Conservation (phyloP, 768 basidiomycete genomes). For the Clavulina sp. region DNA sequence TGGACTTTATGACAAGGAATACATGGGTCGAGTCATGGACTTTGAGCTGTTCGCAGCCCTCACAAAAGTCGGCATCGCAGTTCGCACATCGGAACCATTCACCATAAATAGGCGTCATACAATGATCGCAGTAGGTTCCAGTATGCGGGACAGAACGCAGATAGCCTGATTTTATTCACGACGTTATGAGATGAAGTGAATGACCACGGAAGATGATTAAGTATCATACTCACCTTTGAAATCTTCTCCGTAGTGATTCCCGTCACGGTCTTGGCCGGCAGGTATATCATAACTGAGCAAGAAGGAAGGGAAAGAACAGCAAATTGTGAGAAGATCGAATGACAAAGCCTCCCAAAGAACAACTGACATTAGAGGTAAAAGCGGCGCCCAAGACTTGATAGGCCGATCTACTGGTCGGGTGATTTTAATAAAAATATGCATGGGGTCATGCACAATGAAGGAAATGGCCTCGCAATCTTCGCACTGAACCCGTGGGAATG, state of each 20-base stretch:
- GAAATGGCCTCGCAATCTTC: conserved; percentile 61
- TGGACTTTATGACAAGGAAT: conserved; percentile 77
- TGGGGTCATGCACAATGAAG: conserved; percentile 62
- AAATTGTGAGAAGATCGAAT: no score
- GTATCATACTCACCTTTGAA: background rate
- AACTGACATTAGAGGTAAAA: conserved; percentile 53
- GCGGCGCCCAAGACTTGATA: conserved; percentile 33
- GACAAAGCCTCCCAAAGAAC: no score
- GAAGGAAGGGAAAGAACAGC: background rate
- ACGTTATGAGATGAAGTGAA: background rate
- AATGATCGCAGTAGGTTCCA: conserved; percentile 68
- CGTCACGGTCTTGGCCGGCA: conserved; percentile 1
- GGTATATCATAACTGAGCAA: conserved; percentile 9
- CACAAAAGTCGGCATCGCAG: conserved; percentile 76
- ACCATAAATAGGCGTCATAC: conserved; percentile 66
- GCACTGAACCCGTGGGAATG: conserved; percentile 42
- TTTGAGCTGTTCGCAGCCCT: conserved; percentile 60
- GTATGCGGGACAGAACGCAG: conserved; percentile 38
- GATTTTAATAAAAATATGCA: conserved; percentile 79
- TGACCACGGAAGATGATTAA: background rate
- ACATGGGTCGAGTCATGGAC: conserved; percentile 69
- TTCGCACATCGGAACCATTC: conserved; percentile 86
- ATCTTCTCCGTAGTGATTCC: conserved; percentile 5
- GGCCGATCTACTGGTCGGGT: conserved; percentile 56
- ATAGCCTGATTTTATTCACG: conserved; percentile 22